Conservation (phyloP, 371 early-diverging fungal genomes). For the Circinella minor region DNA sequence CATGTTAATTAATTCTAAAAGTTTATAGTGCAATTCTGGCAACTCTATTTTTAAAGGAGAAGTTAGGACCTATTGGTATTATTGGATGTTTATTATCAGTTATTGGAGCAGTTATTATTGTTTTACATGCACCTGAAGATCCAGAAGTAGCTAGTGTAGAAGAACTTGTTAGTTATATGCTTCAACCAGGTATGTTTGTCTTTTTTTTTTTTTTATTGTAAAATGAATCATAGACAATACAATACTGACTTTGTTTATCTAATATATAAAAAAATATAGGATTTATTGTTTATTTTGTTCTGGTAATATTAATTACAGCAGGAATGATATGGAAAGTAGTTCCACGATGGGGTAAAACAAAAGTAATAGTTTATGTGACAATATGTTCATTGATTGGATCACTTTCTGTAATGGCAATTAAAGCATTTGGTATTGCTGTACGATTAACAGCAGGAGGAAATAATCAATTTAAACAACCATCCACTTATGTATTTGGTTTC, state of each 20-base stretch:
- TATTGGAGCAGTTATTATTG: slow-evolving; percentile 87
- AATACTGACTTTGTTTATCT: neutral
- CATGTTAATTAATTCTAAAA: slow-evolving; percentile 16
- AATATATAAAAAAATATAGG: slow-evolving; percentile 30
- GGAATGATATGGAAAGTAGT: slow-evolving; percentile 79
- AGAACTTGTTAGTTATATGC: slow-evolving; percentile 69
- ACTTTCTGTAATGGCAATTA: slow-evolving; percentile 87
- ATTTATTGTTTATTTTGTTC: slow-evolving; percentile 75
- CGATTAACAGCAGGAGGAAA: slow-evolving; percentile 85
- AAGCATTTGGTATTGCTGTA: slow-evolving; percentile 89
- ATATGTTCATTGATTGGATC: slow-evolving; percentile 87
- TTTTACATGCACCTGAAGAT: slow-evolving; percentile 89
- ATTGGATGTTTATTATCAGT: slow-evolving; percentile 89
- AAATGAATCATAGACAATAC: slow-evolving; percentile 11
- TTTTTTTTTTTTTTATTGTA: no score
- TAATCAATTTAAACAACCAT: slow-evolving; percentile 84
- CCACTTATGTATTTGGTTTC: slow-evolving; percentile 86
- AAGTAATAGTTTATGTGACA: slow-evolving; percentile 82
- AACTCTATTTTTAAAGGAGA: slow-evolving; percentile 68
- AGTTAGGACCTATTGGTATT: slow-evolving; percentile 75
- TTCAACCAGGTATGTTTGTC: slow-evolving; percentile 69
- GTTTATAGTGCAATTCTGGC: slow-evolving; percentile 33
- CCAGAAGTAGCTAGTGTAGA: slow-evolving; percentile 72
- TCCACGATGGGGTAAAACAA: slow-evolving; percentile 77
- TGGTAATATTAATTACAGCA: slow-evolving; percentile 60